Evolutionary conservation across 2,329 filamentous ascomycete species (phyloP).

Genomic region (Leptographium galeiforme): DNA sequence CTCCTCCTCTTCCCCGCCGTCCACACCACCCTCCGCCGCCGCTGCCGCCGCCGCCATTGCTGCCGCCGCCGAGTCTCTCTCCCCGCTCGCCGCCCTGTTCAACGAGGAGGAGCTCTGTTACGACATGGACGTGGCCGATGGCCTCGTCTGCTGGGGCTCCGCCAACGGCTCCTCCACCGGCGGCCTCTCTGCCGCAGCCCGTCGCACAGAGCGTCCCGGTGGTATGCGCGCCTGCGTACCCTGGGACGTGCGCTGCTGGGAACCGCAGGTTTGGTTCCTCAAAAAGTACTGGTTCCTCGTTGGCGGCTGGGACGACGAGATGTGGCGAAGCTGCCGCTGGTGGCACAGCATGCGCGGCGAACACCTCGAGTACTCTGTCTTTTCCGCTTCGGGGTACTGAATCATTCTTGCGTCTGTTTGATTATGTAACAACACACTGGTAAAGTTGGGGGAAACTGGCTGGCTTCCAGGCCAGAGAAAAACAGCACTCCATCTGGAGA

Average conservation of each 20-base stretch:
- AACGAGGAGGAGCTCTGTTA: constrained; percentile 23
- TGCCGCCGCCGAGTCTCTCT: not conserved
- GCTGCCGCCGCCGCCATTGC: not conserved
- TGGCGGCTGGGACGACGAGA: constrained; percentile 13
- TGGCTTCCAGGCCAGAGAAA: not conserved
- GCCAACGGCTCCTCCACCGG: constrained; percentile 11
- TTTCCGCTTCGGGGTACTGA: constrained; percentile 1
- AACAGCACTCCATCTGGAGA: not conserved
- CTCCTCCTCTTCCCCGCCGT: not conserved
- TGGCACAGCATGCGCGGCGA: constrained; percentile 13
- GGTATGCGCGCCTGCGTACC: constrained; percentile 24
- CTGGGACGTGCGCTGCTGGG: constrained; percentile 31
- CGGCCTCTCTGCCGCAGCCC: constrained; percentile 7
- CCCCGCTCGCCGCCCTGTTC: constrained; percentile 9
- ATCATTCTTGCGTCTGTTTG: constrained; percentile 10
- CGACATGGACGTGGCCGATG: constrained; percentile 20
- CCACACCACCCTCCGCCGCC: not conserved
- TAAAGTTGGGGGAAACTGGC: not conserved
- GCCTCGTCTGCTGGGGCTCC: constrained; percentile 24
- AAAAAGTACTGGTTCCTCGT: constrained; percentile 19
- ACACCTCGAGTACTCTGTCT: constrained; percentile 10
- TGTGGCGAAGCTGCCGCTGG: constrained; percentile 12
- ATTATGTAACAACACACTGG: not conserved
- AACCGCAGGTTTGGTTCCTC: constrained; percentile 28
- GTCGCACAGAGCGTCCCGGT: not conserved